Evolutionary conservation across 2,329 filamentous ascomycete species (phyloP), one percentile per base, ranked within the genome.

Genomic region (Colletotrichum somersetense): DNA sequence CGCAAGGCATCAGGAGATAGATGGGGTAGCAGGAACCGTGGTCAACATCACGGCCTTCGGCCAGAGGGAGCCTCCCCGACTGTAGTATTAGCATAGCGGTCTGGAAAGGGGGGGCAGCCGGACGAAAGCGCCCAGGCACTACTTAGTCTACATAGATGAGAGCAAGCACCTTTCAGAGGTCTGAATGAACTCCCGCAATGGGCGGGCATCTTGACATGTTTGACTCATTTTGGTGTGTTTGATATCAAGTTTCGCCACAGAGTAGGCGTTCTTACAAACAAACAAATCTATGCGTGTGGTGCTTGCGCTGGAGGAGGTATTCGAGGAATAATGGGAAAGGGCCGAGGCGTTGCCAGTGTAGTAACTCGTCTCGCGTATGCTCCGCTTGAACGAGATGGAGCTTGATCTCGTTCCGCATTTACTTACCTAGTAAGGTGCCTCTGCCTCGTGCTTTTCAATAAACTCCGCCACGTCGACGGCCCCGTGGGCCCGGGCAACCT

Each of bases 401-500:
- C 16, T 26, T n/a, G 46, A 5, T 12, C 30, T 18, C 8, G 18
- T 14, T 7, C 30, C 30, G 10, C 33, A 20, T n/a, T 33, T 56
- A 12, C 12, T 20, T n/a, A 12, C n/a, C n/a, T 20, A 46, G 12
- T 44, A 44, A 16, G 7, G 12, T 23, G 50, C 52, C n/a, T 23
- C 38, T n/a, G 30, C 26, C 50, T 42, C 40, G 20, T 64, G 62
- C n/a, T n/a, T 52, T 26, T 61, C 64, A n/a, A 62, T 62, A 12
- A 66, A 61, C 4, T 61, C 64, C 1, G 64, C 64, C 16, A 68
- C 46, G 1, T 68, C 30, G 12, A 6, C 65, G 35, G 48, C 33
- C 48, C 67, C 67, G 12, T 71, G 67, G 11, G 55, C 64, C 6
- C 64, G 44, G 10, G 68, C 68, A 50, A 71, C 35, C 16, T 71